phyloP scores from a whole-genome alignment of 371 early-diverging fungal species.

The Paraphysoderma sedebokerense region DNA sequence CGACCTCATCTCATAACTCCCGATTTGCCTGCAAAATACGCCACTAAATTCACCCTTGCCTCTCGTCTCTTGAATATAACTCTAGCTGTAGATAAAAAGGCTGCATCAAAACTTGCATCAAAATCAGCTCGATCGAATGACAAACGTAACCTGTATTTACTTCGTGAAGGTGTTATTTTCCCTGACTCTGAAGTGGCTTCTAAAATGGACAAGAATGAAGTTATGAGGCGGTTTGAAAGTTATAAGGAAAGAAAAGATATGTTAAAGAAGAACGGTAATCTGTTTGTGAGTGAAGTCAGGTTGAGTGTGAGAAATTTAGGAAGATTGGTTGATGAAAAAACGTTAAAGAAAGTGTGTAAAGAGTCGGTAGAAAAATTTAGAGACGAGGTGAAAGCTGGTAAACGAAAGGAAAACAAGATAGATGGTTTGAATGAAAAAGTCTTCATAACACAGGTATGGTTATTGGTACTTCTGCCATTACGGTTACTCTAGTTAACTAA shows the following conservation, averaged over 20 bases:
- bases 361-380: conserved; percentile 56
- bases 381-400: conserved; percentile 48
- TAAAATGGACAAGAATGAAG: conserved; percentile 44
- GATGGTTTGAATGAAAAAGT: conserved; percentile 56
- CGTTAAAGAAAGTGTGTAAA: conserved; percentile 39
- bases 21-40: conserved; percentile 33
- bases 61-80: conserved; percentile 67
- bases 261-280: conserved; percentile 62
- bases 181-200: conserved; percentile 65
- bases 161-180: conserved; percentile 61
- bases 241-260: conserved; percentile 59
- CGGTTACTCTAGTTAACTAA: neutral
- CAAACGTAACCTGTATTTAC: conserved; percentile 57
- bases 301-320: conserved; percentile 73
- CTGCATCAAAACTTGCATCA: conserved; percentile 47
- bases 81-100: conserved; percentile 51
- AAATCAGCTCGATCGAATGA: conserved; percentile 48
- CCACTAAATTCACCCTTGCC: conserved; percentile 47
- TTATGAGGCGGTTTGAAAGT: conserved; percentile 55
- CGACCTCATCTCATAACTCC: conserved; percentile 35
- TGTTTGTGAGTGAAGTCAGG: conserved; percentile 73
- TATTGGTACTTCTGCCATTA: neutral
- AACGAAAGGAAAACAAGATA: conserved; percentile 45
- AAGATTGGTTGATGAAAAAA: conserved; percentile 47
- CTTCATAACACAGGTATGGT: conserved; percentile 28